A percentile compares a stretch with the other conserved stretches of the same genome.
phyloP scores from a whole-genome alignment of 2,329 filamentous ascomycete species.

The Xylaria hypoxylon region DNA sequence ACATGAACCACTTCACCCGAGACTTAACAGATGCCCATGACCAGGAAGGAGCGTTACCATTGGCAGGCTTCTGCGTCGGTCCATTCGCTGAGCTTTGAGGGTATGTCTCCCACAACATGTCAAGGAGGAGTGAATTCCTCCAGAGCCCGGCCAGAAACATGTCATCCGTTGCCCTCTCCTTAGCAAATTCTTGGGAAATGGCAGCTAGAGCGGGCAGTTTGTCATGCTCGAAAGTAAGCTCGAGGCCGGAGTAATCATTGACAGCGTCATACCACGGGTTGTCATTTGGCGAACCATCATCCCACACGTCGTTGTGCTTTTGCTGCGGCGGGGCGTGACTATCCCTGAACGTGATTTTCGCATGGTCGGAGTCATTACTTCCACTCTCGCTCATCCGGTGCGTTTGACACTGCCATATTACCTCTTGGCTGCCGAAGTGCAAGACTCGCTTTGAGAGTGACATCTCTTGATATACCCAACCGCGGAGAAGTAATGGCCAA shows the following conservation, averaged over 20 bases:
- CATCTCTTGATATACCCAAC: slow-evolving; percentile 45
- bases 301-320: slow-evolving; percentile 18
- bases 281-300: slow-evolving; percentile 22
- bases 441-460: slow-evolving; percentile 39
- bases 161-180: slow-evolving; percentile 7
- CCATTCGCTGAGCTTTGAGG: slow-evolving; percentile 19
- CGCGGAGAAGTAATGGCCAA: slow-evolving; percentile 37
- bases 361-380: slow-evolving; percentile 30
- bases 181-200: slow-evolving; percentile 21
- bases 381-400: slow-evolving; percentile 33
- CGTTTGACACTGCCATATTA: slow-evolving; percentile 40
- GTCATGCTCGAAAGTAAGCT: slow-evolving; percentile 33
- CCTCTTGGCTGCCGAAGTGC: slow-evolving; percentile 40
- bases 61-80: slow-evolving; percentile 1
- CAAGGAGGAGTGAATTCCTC: slow-evolving; percentile 22
- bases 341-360: slow-evolving; percentile 15
- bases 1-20: slow-evolving; percentile 31
- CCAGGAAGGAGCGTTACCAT: slow-evolving; percentile 25
- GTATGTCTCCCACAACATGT: slow-evolving; percentile 32
- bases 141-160: slow-evolving; percentile 32
- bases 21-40: slow-evolving; percentile 35
- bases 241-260: slow-evolving; percentile 29
- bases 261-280: slow-evolving; percentile 27
- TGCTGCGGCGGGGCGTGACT: not conserved
- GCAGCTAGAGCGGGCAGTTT: slow-evolving; percentile 35